These are phyloP conservation scores for Umbelopsis sp. DNA, from an alignment of 192 early-diverging fungal genomes.

Conservation along the genomic window DNA sequence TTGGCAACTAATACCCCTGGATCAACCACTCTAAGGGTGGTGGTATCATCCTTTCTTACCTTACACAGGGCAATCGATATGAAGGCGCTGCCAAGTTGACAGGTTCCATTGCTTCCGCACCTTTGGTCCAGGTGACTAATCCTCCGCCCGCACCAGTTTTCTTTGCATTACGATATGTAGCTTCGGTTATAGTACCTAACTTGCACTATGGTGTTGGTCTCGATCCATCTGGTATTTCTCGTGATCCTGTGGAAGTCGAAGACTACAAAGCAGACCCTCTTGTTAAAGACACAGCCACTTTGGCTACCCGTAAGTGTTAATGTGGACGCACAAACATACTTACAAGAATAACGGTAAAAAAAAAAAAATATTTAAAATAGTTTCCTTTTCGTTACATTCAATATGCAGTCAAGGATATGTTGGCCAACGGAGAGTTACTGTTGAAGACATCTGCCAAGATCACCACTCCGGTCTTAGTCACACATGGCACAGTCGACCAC, in stretches of 20 bases:
- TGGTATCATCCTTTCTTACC: slow-evolving; percentile 57
- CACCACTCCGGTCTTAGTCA: slow-evolving; percentile 51
- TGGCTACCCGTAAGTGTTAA: slow-evolving; percentile 38
- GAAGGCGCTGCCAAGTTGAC: slow-evolving; percentile 35
- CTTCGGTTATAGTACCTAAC: slow-evolving; percentile 45
- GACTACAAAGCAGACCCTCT: slow-evolving; percentile 60
- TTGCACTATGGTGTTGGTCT: slow-evolving; percentile 44
- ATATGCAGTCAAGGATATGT: slow-evolving; percentile 46
- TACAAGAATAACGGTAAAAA: background rate
- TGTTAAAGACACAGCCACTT: slow-evolving; percentile 49
- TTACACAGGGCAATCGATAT: slow-evolving; percentile 36
- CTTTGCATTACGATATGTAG: slow-evolving; percentile 28
- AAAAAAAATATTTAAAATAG: background rate
- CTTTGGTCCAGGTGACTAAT: slow-evolving; percentile 30
- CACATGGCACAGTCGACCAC: slow-evolving; percentile 52
- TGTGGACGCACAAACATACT: background rate
- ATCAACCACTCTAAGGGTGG: slow-evolving; percentile 33
- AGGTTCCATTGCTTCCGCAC: slow-evolving; percentile 62
- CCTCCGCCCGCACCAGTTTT: slow-evolving; percentile 39
- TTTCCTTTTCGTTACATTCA: background rate
- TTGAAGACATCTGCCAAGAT: slow-evolving; percentile 41
- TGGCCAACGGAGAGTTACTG: slow-evolving; percentile 50
- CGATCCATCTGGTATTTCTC: slow-evolving; percentile 44
- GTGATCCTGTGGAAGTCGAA: slow-evolving; percentile 42
- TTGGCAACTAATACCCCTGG: background rate